Conservation (phyloP, 1,284 basidiomycete genomes). For the Volvariella surrecta region DNA sequence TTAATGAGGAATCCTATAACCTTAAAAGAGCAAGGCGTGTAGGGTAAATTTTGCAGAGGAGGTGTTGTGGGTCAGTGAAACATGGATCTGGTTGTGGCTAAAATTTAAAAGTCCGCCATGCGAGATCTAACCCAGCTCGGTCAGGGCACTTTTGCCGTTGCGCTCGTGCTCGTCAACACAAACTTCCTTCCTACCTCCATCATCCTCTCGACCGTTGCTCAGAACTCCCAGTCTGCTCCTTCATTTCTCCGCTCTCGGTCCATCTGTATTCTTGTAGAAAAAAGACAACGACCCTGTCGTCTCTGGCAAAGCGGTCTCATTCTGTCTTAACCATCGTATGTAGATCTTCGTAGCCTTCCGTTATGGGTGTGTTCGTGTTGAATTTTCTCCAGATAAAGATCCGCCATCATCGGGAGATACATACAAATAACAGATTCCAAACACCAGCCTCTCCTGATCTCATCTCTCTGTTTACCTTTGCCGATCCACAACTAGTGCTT, state of each 20-base stretch:
- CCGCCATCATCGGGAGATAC: conserved; percentile 50
- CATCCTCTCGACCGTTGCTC: conserved; percentile 1
- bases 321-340: conserved; percentile 9
- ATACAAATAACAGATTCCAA: conserved; percentile 28
- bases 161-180: conserved; percentile 13
- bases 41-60: no score
- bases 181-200: conserved; percentile 9
- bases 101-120: conserved; percentile 17
- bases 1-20: conserved; percentile 1
- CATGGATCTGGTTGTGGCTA: conserved; percentile 13
- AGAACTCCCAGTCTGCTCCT: conserved; percentile 4
- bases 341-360: not conserved
- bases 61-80: conserved; percentile 9
- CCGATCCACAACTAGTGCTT: conserved; percentile 19
- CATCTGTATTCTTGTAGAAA: conserved; percentile 7
- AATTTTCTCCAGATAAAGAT: conserved; percentile 23
- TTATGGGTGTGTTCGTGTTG: conserved; percentile 10
- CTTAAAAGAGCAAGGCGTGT: conserved; percentile 5
- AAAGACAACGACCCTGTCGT: not conserved
- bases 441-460: conserved; percentile 26
- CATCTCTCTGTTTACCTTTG: conserved; percentile 20
- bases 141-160: conserved; percentile 11
- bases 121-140: conserved; percentile 18
- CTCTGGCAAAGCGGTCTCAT: conserved; percentile 2
- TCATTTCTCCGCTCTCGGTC: not conserved